phyloP scores from a whole-genome alignment of 2,329 filamentous ascomycete species.

The Aspergillus sp. region DNA sequence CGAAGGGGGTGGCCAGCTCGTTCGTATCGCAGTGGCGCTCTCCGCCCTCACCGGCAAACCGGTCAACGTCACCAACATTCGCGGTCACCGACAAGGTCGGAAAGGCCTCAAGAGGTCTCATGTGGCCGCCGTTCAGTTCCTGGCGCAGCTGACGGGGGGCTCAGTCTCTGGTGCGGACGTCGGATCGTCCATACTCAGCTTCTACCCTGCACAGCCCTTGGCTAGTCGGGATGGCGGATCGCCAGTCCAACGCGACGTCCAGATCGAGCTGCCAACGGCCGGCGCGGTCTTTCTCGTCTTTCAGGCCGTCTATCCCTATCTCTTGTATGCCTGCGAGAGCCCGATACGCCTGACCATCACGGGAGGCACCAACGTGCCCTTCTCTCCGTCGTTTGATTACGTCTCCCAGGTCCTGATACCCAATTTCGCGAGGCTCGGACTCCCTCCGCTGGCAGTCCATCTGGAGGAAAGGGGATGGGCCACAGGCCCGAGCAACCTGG shows the following conservation, averaged over 20 bases:
- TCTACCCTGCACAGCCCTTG: slow-evolving; percentile 23
- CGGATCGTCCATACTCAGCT: slow-evolving; percentile 35
- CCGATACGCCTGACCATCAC: slow-evolving; percentile 46
- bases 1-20: slow-evolving; percentile 62
- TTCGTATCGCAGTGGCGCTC: slow-evolving; percentile 57
- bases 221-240: not conserved
- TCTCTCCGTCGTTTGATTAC: slow-evolving; percentile 58
- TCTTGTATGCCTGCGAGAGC: slow-evolving; percentile 45
- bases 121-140: slow-evolving; percentile 54
- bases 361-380: slow-evolving; percentile 60
- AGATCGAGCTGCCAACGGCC: slow-evolving; percentile 48
- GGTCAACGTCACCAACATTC: slow-evolving; percentile 53
- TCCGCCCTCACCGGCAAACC: slow-evolving; percentile 53
- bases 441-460: slow-evolving; percentile 45
- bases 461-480: slow-evolving; percentile 56
- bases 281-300: slow-evolving; percentile 58
- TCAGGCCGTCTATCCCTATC: slow-evolving; percentile 60
- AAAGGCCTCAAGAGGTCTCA: slow-evolving; percentile 59
- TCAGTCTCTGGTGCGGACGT: slow-evolving; percentile 34
- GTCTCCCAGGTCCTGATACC: slow-evolving; percentile 56
- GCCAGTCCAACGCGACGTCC: slow-evolving; percentile 33
- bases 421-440: slow-evolving; percentile 51
- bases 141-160: slow-evolving; percentile 52
- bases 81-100: slow-evolving; percentile 51
- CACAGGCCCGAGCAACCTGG: slow-evolving; percentile 46